Evolutionary conservation across 2,329 filamentous ascomycete species (phyloP).

Genomic region (Hypoxylon sp.): DNA sequence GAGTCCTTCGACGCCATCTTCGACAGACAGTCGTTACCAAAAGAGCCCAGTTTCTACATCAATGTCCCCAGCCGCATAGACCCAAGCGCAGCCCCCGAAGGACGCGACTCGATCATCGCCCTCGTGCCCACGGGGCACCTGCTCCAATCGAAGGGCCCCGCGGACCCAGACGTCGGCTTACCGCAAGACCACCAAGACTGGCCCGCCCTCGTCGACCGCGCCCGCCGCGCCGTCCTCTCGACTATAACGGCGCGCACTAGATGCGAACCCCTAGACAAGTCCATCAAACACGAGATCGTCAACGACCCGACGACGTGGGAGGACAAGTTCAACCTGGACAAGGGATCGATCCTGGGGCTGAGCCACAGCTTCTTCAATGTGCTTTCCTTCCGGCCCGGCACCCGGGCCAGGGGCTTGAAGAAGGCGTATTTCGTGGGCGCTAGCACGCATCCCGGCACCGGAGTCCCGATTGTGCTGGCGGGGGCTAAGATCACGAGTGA

Average conservation of each 20-base stretch:
- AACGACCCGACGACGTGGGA: constrained; percentile 79
- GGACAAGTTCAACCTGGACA: constrained; percentile 79
- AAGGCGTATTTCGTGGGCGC: constrained; percentile 80
- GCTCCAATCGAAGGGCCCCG: constrained; percentile 60
- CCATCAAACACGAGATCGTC: constrained; percentile 73
- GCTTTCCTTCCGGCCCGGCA: constrained; percentile 75
- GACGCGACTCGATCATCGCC: constrained; percentile 76
- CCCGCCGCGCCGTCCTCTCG: constrained; percentile 71
- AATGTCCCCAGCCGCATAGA: constrained; percentile 82
- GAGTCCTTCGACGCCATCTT: constrained; percentile 85
- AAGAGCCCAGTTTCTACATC: constrained; percentile 81
- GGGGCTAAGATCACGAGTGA: constrained; percentile 73
- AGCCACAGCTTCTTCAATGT: constrained; percentile 83
- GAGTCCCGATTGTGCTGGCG: constrained; percentile 80
- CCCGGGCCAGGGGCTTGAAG: constrained; percentile 64
- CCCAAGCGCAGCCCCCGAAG: constrained; percentile 74
- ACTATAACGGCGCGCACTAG: constrained; percentile 75
- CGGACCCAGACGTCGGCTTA: constrained; percentile 44
- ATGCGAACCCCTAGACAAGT: constrained; percentile 61
- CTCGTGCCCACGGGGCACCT: constrained; percentile 81
- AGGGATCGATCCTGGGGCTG: constrained; percentile 80
- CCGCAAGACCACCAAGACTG: constrained; percentile 69
- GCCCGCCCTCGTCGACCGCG: constrained; percentile 70
- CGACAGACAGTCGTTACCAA: constrained; percentile 75
- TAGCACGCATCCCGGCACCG: constrained; percentile 81